phyloP scores from a whole-genome alignment of 768 basidiomycete species.

The Termitomyces sp. region DNA sequence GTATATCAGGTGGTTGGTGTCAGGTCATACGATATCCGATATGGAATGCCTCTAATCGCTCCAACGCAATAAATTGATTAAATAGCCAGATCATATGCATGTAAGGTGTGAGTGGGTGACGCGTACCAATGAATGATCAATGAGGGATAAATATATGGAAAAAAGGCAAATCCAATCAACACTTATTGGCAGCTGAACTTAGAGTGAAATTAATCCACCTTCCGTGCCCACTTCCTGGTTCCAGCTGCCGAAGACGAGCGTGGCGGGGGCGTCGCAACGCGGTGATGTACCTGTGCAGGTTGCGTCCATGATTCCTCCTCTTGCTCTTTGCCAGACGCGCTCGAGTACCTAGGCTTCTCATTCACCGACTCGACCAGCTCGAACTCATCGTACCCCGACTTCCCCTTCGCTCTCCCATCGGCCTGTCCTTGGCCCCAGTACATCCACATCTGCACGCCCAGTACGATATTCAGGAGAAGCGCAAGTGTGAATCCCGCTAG shows the following conservation, averaged over 20 bases:
- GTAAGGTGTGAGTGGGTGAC: neutral
- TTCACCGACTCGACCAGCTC: constrained; percentile 9
- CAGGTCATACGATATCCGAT: constrained; percentile 12
- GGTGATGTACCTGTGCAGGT: constrained; percentile 29
- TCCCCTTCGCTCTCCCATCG: constrained; percentile 18
- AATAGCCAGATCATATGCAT: neutral
- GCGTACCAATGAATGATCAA: constrained; percentile 1
- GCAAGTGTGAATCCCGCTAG: constrained; percentile 83
- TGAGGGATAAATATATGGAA: constrained; percentile 7
- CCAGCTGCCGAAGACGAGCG: constrained; percentile 41
- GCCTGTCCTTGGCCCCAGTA: constrained; percentile 65
- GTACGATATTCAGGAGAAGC: constrained; percentile 75
- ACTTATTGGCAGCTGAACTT: constrained; percentile 9
- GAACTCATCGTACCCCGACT: constrained; percentile 8
- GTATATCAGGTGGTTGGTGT: too few relatives aligned
- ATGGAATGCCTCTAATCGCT: constrained; percentile 8
- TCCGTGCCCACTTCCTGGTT: constrained; percentile 69
- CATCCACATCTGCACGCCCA: constrained; percentile 81
- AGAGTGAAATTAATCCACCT: constrained; percentile 53
- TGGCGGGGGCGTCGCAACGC: constrained; percentile 41
- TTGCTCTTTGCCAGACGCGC: too few relatives aligned
- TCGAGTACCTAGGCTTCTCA: constrained; percentile 13
- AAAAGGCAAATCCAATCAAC: constrained; percentile 14
- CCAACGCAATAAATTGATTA: neutral
- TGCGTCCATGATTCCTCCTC: constrained; percentile 20